These are phyloP conservation scores for Funneliformis geosporum DNA, from an alignment of 192 early-diverging fungal genomes.

Conservation along the genomic window DNA sequence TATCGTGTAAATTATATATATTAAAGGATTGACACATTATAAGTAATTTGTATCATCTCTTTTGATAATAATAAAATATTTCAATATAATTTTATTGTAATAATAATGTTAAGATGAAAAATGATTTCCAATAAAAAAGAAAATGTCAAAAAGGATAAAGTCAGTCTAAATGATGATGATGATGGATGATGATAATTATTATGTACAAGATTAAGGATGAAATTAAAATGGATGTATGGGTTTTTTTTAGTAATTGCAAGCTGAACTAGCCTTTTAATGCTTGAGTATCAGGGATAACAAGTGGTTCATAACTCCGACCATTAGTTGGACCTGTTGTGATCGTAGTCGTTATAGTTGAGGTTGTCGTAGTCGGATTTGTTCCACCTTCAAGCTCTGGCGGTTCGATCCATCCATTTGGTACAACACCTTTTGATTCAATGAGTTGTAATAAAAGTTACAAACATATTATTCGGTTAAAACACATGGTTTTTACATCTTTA, in stretches of 20 bases:
- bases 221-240: background rate
- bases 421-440: constrained; percentile 31
- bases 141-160: background rate
- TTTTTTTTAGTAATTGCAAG: background rate
- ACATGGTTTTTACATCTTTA: background rate
- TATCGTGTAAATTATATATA: too few relatives aligned
- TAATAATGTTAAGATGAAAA: too few relatives aligned
- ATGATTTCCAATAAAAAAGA: too few relatives aligned
- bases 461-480: background rate
- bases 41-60: too few relatives aligned
- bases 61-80: too few relatives aligned
- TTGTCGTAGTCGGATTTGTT: background rate
- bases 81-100: too few relatives aligned
- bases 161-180: background rate
- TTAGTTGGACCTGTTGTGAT: background rate
- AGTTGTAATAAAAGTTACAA: background rate
- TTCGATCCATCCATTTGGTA: constrained; percentile 49
- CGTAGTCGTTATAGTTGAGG: background rate
- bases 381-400: constrained; percentile 39
- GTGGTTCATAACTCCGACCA: background rate
- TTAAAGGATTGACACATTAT: too few relatives aligned
- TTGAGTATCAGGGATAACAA: background rate
- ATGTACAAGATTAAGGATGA: background rate
- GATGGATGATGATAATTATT: background rate
- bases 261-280: background rate